Conservation (phyloP, 805 yeast species). For the Candida ipomoeae region DNA sequence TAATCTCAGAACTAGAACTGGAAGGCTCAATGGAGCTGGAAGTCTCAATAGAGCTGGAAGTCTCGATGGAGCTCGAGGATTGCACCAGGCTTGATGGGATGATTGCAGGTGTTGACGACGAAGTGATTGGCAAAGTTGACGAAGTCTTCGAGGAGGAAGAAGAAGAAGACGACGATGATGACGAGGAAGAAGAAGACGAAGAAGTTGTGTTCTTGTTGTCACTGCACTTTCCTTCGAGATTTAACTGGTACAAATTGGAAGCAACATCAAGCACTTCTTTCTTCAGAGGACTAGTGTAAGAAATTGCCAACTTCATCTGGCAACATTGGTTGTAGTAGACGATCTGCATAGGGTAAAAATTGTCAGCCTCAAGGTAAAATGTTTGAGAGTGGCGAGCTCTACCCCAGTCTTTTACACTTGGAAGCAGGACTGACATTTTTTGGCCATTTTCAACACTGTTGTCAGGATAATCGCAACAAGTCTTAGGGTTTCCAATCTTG, state of each 20-base stretch:
- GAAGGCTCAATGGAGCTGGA: neutral
- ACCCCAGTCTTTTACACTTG: neutral
- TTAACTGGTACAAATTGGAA: neutral
- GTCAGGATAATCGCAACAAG: constrained; percentile 6
- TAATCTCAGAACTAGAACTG: neutral
- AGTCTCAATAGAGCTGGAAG: neutral
- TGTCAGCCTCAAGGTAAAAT: constrained; percentile 2
- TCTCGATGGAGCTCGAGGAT: neutral
- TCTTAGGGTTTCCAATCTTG: neutral
- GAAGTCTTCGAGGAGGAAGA: neutral
- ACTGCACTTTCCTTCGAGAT: neutral
- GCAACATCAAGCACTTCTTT: neutral
- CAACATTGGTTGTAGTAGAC: constrained; percentile 9
- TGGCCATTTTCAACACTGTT: neutral
- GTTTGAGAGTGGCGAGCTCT: neutral
- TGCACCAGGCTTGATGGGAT: neutral
- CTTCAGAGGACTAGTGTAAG: neutral
- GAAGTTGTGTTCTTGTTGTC: neutral
- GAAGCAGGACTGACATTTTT: neutral
- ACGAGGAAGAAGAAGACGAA: too few species aligned
- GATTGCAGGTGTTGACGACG: neutral
- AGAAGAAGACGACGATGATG: too few species aligned
- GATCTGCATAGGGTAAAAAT: constrained; percentile 9
- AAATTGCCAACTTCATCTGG: neutral
- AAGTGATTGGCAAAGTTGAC: neutral